phyloP scores from a whole-genome alignment of 257 asterid genomes.

The Euphrasia confusa region DNA sequence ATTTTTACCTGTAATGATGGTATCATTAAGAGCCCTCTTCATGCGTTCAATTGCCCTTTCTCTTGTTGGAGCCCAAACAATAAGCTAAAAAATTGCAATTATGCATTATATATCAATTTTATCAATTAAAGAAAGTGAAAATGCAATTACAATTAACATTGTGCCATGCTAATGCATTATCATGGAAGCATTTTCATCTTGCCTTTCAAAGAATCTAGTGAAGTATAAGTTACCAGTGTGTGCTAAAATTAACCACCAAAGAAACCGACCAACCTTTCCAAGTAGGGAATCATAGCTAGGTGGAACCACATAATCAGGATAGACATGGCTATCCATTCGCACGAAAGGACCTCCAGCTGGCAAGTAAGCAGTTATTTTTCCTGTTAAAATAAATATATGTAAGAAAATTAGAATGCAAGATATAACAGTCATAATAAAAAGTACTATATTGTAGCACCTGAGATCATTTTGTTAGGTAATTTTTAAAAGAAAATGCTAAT shows the following conservation, averaged over 20 bases:
- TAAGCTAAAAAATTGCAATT: conserved; percentile 49
- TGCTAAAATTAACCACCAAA: conserved; percentile 4
- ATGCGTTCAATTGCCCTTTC: conserved; percentile 91
- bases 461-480: conserved; percentile 1
- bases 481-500: background rate
- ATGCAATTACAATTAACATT: background rate
- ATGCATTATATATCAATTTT: conserved; percentile 8
- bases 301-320: conserved; percentile 97
- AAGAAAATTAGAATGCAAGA: conserved; percentile 17
- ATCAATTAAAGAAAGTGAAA: background rate
- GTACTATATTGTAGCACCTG: conserved; percentile 1
- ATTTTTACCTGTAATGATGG: conserved; percentile 71
- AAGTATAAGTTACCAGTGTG: conserved; percentile 5
- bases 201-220: background rate
- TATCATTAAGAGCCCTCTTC: conserved; percentile 96
- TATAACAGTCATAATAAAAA: background rate
- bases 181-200: conserved; percentile 11
- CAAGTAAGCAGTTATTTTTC: conserved; percentile 88
- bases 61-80: conserved; percentile 99
- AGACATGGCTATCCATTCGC: conserved; percentile 98
- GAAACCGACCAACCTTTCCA: conserved; percentile 63
- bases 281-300: conserved; percentile 98
- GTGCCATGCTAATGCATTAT: too few relatives aligned
- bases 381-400: conserved; percentile 38
- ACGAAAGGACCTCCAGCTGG: conserved; percentile 99